These are phyloP conservation scores for Chondrus crispus DNA, from an alignment of 23 red algal species.

Conservation along the genomic window DNA sequence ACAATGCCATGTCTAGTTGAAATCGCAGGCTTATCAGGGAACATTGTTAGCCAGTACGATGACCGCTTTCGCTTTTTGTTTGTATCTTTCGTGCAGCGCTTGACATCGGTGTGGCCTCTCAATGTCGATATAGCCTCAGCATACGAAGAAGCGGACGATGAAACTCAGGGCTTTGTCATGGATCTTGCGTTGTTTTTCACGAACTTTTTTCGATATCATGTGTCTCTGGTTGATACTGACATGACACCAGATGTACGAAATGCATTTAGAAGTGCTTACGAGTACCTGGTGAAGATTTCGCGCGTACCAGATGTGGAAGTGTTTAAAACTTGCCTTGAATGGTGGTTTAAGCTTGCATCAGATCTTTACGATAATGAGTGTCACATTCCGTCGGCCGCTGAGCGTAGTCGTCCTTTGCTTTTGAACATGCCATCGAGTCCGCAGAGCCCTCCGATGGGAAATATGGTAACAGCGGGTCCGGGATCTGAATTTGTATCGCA, in stretches of 20 bases:
- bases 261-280: slow-evolving; percentile 66
- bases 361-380: slow-evolving; percentile 79
- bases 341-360: slow-evolving; percentile 81
- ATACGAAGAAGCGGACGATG: slow-evolving; percentile 75
- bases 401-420: background rate
- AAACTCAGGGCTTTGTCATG: slow-evolving; percentile 86
- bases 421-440: background rate
- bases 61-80: slow-evolving; percentile 76
- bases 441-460: background rate
- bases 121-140: slow-evolving; percentile 72
- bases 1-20: slow-evolving; percentile 89
- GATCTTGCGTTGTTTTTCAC: slow-evolving; percentile 96
- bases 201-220: slow-evolving; percentile 85
- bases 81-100: slow-evolving; percentile 73
- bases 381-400: background rate
- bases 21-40: slow-evolving; percentile 37
- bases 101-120: slow-evolving; percentile 67
- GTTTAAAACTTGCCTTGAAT: slow-evolving; percentile 97
- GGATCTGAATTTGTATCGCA: slow-evolving; percentile 4
- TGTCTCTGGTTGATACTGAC: slow-evolving; percentile 69
- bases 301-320: slow-evolving; percentile 89
- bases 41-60: slow-evolving; percentile 48
- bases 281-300: slow-evolving; percentile 89
- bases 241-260: slow-evolving; percentile 32
- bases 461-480: background rate